Evolutionary conservation across 2,329 filamentous ascomycete species (phyloP).

Genomic region (Cucurbitaria berberidis): DNA sequence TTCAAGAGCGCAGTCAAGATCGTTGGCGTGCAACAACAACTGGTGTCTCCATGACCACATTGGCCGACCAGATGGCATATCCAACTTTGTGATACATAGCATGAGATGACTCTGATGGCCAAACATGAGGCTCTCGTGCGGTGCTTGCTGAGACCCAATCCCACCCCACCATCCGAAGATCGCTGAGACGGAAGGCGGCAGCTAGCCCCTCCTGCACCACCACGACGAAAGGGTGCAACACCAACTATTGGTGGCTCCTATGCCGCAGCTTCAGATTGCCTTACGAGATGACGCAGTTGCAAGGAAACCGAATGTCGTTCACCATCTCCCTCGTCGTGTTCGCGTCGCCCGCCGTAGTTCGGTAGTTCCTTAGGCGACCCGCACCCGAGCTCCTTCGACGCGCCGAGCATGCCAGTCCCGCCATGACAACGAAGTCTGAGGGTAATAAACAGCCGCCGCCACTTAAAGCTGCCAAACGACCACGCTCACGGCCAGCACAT

Average conservation of each 20-base stretch:
- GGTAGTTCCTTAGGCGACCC: conserved; percentile 1
- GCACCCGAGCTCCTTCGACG: conserved; percentile 23
- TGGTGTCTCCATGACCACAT: background rate
- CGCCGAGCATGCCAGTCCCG: conserved; percentile 25
- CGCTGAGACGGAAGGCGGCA: conserved; percentile 18
- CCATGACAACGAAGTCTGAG: conserved; percentile 24
- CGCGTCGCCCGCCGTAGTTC: background rate
- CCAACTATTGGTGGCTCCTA: background rate
- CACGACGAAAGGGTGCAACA: conserved; percentile 4
- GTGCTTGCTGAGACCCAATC: conserved; percentile 14
- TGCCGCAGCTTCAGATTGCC: background rate
- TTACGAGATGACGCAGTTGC: background rate
- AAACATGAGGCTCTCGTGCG: conserved; percentile 7
- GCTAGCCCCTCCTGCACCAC: conserved; percentile 8
- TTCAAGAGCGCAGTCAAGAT: background rate
- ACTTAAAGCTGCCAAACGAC: conserved; percentile 1
- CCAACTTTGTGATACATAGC: background rate
- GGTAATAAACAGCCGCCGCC: conserved; percentile 13
- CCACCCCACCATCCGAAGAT: background rate
- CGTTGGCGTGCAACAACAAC: background rate
- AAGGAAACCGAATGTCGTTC: background rate
- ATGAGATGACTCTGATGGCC: conserved; percentile 1
- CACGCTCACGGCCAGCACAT: conserved; percentile 2
- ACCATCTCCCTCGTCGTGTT: background rate
- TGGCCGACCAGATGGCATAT: background rate